phyloP scores from a whole-genome alignment of 208 protist genomes.

The Trypanosoma melophagium region DNA sequence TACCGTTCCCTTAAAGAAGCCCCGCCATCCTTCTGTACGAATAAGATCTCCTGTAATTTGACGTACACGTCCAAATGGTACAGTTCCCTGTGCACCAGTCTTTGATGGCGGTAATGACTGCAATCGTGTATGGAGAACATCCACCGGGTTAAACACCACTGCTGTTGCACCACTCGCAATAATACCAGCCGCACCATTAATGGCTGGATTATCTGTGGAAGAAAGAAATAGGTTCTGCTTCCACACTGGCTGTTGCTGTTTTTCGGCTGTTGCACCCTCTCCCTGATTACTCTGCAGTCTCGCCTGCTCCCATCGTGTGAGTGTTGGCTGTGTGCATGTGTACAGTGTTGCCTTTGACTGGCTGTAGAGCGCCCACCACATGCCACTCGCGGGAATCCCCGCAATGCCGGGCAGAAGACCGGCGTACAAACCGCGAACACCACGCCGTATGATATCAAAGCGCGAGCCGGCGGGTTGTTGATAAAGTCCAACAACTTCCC shows the following conservation, averaged over 20 bases:
- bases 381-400: slow-evolving; percentile 72
- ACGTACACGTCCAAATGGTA: slow-evolving; percentile 22
- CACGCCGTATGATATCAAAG: slow-evolving; percentile 5
- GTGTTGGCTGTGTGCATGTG: slow-evolving; percentile 44
- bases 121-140: slow-evolving; percentile 78
- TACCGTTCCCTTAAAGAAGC: slow-evolving; percentile 80
- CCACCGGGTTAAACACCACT: slow-evolving; percentile 76
- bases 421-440: slow-evolving; percentile 63
- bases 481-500: slow-evolving; percentile 50
- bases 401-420: slow-evolving; percentile 66
- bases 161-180: slow-evolving; percentile 69
- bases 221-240: slow-evolving; percentile 71
- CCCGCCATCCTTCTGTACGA: slow-evolving; percentile 56
- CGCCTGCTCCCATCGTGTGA: slow-evolving; percentile 50
- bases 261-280: no score
- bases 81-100: not conserved
- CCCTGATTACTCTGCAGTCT: not conserved
- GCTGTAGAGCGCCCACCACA: slow-evolving; percentile 84
- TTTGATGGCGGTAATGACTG: slow-evolving; percentile 56
- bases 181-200: slow-evolving; percentile 69
- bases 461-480: slow-evolving; percentile 21
- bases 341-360: slow-evolving; percentile 73
- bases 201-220: slow-evolving; percentile 72
- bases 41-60: slow-evolving; percentile 51
- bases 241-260: slow-evolving; percentile 34